Percentiles rank a stretch among this genome's conserved stretches.
phyloP scores from a whole-genome alignment of 1,284 basidiomycete species.

The Microbotryomycetes sp. region DNA sequence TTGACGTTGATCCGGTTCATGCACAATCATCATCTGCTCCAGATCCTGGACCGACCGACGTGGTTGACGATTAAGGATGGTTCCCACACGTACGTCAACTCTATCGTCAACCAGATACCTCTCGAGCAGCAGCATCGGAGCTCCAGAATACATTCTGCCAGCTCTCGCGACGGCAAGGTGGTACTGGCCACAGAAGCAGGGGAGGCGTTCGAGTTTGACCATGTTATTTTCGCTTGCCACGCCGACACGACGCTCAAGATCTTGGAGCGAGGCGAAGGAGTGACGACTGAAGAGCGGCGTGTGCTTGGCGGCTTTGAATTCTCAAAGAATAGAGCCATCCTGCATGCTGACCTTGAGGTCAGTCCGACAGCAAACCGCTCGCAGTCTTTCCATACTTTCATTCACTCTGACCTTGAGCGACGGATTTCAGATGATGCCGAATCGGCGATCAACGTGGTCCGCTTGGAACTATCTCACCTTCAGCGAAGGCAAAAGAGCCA shows the following conservation, averaged over 20 bases:
- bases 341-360: slow-evolving; percentile 61
- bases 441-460: slow-evolving; percentile 56
- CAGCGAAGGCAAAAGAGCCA: slow-evolving; percentile 48
- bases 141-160: slow-evolving; percentile 31
- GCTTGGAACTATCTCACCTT: slow-evolving; percentile 65
- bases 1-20: slow-evolving; percentile 67
- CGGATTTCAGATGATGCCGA: slow-evolving; percentile 58
- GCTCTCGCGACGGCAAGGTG: slow-evolving; percentile 40
- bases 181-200: slow-evolving; percentile 49
- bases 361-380: slow-evolving; percentile 18
- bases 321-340: slow-evolving; percentile 61
- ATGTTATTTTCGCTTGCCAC: slow-evolving; percentile 71
- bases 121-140: slow-evolving; percentile 56
- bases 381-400: not conserved
- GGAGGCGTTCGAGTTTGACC: slow-evolving; percentile 54
- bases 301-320: slow-evolving; percentile 59
- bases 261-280: slow-evolving; percentile 52
- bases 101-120: slow-evolving; percentile 56
- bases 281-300: slow-evolving; percentile 53
- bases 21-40: slow-evolving; percentile 72
- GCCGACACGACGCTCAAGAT: slow-evolving; percentile 61
- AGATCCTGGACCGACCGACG: slow-evolving; percentile 63
- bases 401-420: slow-evolving; percentile 13
- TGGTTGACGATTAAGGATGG: slow-evolving; percentile 73
- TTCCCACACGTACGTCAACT: slow-evolving; percentile 62